phyloP scores from a whole-genome alignment of 2,329 filamentous ascomycete genomes.

The Didymella lethalis region DNA sequence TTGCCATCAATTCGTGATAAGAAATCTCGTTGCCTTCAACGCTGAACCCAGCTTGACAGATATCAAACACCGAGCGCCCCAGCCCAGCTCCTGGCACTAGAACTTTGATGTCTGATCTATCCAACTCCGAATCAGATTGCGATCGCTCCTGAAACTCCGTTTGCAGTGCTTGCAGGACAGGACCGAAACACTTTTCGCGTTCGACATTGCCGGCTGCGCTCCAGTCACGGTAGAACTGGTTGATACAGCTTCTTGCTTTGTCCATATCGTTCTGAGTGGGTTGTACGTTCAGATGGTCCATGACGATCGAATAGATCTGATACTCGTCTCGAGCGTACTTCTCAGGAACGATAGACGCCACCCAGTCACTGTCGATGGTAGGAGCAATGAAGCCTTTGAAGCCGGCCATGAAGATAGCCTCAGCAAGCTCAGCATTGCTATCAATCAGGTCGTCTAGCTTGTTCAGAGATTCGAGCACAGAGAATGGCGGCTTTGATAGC shows the following conservation, averaged over 20 bases:
- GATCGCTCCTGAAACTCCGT: slow-evolving; percentile 50
- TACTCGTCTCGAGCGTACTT: slow-evolving; percentile 42
- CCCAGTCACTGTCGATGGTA: slow-evolving; percentile 43
- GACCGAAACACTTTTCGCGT: slow-evolving; percentile 77
- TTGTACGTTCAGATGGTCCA: slow-evolving; percentile 71
- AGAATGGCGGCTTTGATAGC: slow-evolving; percentile 82
- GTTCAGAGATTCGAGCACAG: slow-evolving; percentile 78
- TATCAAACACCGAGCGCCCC: slow-evolving; percentile 86
- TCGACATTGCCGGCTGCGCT: slow-evolving; percentile 77
- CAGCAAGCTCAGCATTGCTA: slow-evolving; percentile 81
- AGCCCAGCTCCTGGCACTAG: slow-evolving; percentile 91
- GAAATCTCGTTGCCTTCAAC: slow-evolving; percentile 94
- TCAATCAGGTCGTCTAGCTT: slow-evolving; percentile 89
- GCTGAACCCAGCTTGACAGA: slow-evolving; percentile 75
- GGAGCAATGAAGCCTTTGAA: slow-evolving; percentile 48
- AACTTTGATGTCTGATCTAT: slow-evolving; percentile 63
- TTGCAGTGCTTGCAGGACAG: slow-evolving; percentile 72
- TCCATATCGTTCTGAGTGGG: slow-evolving; percentile 80
- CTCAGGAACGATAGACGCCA: slow-evolving; percentile 42
- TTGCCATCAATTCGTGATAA: slow-evolving; percentile 93
- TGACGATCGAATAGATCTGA: slow-evolving; percentile 55
- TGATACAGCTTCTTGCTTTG: slow-evolving; percentile 89
- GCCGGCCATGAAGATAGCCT: slow-evolving; percentile 70
- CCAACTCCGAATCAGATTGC: slow-evolving; percentile 24
- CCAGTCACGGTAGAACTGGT: slow-evolving; percentile 97